Evolutionary conservation across 768 basidiomycete genomes (phyloP).

Genomic region (Naganishia vaughanmartiniae): DNA sequence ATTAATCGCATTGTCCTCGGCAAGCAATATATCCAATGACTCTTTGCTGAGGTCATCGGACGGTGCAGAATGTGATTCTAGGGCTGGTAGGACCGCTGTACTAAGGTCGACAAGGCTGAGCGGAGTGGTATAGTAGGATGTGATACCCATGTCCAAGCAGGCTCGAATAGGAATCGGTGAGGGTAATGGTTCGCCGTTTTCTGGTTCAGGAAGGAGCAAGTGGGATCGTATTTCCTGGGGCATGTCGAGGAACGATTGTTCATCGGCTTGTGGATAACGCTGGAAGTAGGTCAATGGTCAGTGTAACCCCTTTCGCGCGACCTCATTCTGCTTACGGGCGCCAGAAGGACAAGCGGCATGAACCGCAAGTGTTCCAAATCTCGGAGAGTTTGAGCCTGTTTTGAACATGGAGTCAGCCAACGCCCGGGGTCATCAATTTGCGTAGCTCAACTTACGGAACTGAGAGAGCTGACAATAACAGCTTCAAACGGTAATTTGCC

Average conservation of each 20-base stretch:
- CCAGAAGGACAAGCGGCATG: constrained; percentile 88
- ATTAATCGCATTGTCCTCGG: constrained; percentile 83
- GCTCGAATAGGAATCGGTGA: constrained; percentile 71
- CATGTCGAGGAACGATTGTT: constrained; percentile 50
- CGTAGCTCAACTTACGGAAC: constrained; percentile 61
- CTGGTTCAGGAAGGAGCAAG: constrained; percentile 43
- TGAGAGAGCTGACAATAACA: constrained; percentile 86
- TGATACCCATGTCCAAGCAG: constrained; percentile 94
- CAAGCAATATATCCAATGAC: constrained; percentile 86
- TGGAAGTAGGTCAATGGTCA: constrained; percentile 42
- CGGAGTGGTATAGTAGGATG: constrained; percentile 88
- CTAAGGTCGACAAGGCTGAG: constrained; percentile 82
- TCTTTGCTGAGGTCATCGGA: constrained; percentile 81
- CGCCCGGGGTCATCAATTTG: neutral
- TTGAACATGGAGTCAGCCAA: constrained; percentile 27
- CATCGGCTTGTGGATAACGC: constrained; percentile 58
- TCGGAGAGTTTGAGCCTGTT: constrained; percentile 79
- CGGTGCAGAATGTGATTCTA: constrained; percentile 90
- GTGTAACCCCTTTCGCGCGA: constrained; percentile 31
- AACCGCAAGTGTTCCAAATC: constrained; percentile 93
- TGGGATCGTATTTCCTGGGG: constrained; percentile 44
- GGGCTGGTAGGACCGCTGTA: constrained; percentile 84
- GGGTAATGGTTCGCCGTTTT: constrained; percentile 41
- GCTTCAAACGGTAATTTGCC: constrained; percentile 86
- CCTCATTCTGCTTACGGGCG: constrained; percentile 58